Evolutionary conservation across 805 yeast species (phyloP), one percentile per base, ranked within the genome.

Genomic region (Metschnikowia bowlesiae): DNA sequence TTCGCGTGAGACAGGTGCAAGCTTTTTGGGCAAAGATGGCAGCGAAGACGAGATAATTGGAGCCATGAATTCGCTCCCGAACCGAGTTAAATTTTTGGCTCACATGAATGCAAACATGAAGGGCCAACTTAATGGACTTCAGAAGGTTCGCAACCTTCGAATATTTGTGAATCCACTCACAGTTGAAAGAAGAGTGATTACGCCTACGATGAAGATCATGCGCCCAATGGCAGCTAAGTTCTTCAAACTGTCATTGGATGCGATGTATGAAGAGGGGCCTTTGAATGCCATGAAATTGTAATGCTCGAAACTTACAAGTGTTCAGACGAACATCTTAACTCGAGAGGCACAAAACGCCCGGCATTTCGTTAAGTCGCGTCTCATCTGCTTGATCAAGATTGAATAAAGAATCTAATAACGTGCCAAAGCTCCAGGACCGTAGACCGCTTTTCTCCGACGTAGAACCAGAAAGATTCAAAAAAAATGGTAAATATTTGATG

Each of bases 171-270:
- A 84, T 55, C 87, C 89, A 4, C 68, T 84, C 52, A 81, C 74
- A 33, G 68, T 82, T 14, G 82, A 75, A 40, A 81, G 82, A 51
- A 82, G 81, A 43, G 78, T 80, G 8, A 62, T 85, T 33, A 85
- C 92, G 4, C 91, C 90, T 37, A 85, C 90, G 5, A 53, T 76
- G 57, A 78, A 78, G 60, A 61, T 78, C 53, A 77, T 73, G 64
- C 70, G 75, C 53, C 71, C 73, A 5, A 42, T 62, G 40, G 69
- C 70, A 14, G 51, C 57, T 28, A 61, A 58, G 43, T 61, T 58
- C 52, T 67, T 67, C 46, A 53, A 29, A 16, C 8, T 18, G 14
- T 26, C 41, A 39, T 39, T 39, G 41, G 41, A 39, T 39, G 41
- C 41, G 28, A 39, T 39, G 41, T 39, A 39, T 5, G 54, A 53